Percentiles rank a stretch among this genome's conserved stretches.
Conservation (phyloP, 495 filamentous ascomycete species). For the Trichoderma virens region DNA sequence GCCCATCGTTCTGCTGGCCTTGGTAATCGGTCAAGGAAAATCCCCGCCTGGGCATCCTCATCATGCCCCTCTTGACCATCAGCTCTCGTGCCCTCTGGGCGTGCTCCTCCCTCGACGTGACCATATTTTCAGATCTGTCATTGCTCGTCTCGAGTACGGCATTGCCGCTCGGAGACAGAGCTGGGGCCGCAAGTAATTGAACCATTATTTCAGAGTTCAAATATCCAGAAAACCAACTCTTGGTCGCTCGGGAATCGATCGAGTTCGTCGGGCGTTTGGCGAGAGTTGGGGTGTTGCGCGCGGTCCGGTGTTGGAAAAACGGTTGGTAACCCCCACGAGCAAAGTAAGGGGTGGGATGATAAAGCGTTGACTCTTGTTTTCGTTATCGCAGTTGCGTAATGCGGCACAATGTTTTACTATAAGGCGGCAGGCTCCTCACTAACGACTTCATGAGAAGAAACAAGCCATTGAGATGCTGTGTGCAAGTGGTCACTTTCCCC, state of each 20-base stretch:
- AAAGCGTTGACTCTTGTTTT: conserved; percentile 1
- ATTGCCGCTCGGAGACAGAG: conserved; percentile 9
- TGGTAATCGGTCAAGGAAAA: not conserved
- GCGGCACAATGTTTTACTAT: conserved; percentile 6
- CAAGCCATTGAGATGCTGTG: conserved; percentile 8
- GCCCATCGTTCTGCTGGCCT: conserved; percentile 11
- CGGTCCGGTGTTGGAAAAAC: not conserved
- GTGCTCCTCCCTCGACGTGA: conserved; percentile 25
- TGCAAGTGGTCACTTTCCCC: not conserved
- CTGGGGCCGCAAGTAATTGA: not conserved
- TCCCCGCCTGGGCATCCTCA: conserved; percentile 2
- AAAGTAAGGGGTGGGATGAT: not conserved
- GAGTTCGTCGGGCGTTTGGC: not conserved
- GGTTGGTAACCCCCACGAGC: not conserved
- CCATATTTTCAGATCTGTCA: conserved; percentile 12
- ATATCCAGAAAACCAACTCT: not conserved
- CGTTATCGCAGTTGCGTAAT: not conserved
- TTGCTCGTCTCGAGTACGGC: conserved; percentile 24
- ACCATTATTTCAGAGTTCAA: conserved; percentile 9
- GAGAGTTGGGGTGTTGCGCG: not conserved
- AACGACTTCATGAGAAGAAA: conserved; percentile 28
- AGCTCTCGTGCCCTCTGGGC: conserved; percentile 17
- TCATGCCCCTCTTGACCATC: conserved; percentile 13
- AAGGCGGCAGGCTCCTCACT: conserved; percentile 27
- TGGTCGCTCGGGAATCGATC: not conserved